Evolutionary conservation across 2,329 filamentous ascomycete genomes (phyloP), one percentile per base, ranked within the genome.

Genomic region (Pyrenophora tritici-repentis): DNA sequence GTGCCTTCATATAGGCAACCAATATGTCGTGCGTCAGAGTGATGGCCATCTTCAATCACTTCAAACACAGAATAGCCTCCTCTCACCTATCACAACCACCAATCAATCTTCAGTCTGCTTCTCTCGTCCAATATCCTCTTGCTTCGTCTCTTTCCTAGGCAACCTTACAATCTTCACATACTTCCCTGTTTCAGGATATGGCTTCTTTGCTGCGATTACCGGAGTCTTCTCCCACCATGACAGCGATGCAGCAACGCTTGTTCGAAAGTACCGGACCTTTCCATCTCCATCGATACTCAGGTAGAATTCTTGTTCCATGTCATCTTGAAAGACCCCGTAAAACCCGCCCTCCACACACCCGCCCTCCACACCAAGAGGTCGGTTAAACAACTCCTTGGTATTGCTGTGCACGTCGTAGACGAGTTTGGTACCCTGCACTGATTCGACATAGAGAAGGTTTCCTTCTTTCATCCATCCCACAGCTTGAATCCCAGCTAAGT

Each of bases 301-400:
- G 43, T 68, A 69, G 3, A 49, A 45, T 16, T 59, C 50, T 2
- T 50, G 29, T 6, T 42, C 50, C 4, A 52, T 44, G n/a, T 47
- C 45, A 7, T 53, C 34, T 17, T 40, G 32, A 5, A 60, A 40
- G 3, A 61, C 20, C 1, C 50, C 57, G 42, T 66, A 61, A 18
- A 69, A 57, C 1, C 56, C 42, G 6, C 42, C n/a, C 10, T 33
- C 18, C 6, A 59, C 47, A 26, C 47, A 59, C 2, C 39, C 37
- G 22, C 31, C 43, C 3, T 45, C 13, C 8, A 43, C 34, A 7
- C 63, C 61, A 13, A 46, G 48, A 4, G 59, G 45, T n/a, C 59
- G 59, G 39, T 50, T 55, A 31, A 68, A 67, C 6, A 68, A 33
- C 47, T 70, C 65, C 39, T 71, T 70, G 3, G 55, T 33, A 32